Conservation (phyloP, 352 stramenopile genomes). For the Phytopythium chamaehyphon region DNA sequence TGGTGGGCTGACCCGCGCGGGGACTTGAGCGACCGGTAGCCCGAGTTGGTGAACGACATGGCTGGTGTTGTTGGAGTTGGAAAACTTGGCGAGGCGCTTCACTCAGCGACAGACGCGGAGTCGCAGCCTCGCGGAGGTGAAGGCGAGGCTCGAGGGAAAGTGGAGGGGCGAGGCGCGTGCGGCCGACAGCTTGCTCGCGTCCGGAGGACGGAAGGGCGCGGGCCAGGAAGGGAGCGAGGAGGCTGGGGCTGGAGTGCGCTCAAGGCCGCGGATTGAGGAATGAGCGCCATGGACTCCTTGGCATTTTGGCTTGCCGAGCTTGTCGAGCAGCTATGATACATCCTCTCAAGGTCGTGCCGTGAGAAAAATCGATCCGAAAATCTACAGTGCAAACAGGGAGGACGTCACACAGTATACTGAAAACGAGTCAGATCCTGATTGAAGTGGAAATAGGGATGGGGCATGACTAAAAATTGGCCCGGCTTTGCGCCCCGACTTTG, state of each 20-base stretch:
- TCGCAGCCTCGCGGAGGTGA: neutral
- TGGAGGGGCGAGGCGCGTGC: neutral
- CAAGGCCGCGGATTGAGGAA: conserved; percentile 20
- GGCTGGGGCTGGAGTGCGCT: conserved; percentile 11
- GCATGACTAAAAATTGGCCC: too few relatives aligned
- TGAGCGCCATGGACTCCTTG: conserved; percentile 5
- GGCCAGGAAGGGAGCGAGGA: neutral
- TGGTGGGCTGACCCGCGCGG: conserved; percentile 21
- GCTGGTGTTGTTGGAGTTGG: neutral
- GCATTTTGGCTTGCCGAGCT: neutral
- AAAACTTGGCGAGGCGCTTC: neutral
- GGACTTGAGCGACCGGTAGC: conserved; percentile 29
- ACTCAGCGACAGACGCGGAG: conserved; percentile 3
- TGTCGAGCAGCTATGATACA: neutral
- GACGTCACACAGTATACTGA: too few relatives aligned
- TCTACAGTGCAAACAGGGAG: neutral
- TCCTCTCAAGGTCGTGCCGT: conserved; percentile 1
- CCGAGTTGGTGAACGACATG: conserved; percentile 17
- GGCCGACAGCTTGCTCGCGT: conserved; percentile 2
- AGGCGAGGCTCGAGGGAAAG: conserved; percentile 1
- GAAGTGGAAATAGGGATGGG: too few relatives aligned
- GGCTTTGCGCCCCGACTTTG: too few relatives aligned
- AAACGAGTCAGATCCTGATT: too few relatives aligned
- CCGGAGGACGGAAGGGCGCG: neutral
- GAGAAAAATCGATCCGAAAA: conserved; percentile 5